Base-by-base conservation (phyloP, 129 eudicot species). In the Flaveria ramosissima region DNA sequence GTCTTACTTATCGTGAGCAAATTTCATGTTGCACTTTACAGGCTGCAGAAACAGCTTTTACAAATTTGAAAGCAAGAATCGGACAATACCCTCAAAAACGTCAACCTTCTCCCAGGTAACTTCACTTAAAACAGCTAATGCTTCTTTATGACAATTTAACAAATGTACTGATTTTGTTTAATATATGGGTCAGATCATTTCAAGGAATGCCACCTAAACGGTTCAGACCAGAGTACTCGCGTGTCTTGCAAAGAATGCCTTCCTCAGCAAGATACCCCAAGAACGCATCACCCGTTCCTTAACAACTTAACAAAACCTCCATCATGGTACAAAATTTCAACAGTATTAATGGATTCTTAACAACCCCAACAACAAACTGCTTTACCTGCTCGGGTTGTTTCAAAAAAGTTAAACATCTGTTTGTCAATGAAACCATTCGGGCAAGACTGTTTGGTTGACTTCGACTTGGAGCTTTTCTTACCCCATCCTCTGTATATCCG, bases 11-110 rank as follows among this genome's bases (percentile, higher is more conserved):
- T 63, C 11, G 24, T 63, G n/a, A 24, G n/a, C 16, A 59, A 7
- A 42, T 82, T n/a, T 72, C 56, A 10, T 65, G 71, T 72, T 23
- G 67, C 21, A 19, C 41, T 59, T 59, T 67, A 12, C 55, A 93
- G 98, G 97, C 98, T 81, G 94, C 98, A 48, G 98, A 88, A 67
- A 76, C 75, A n/a, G 96, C 96, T 78, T 90, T 93, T 78, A 83
- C 77, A 53, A 85, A 84, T 67, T 78, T 93, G 85, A 88, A 80
- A 76, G 76, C 91, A 75, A 88, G 76, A 82, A 87, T 79, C 9
- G 88, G 88, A 70, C 97, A 88, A 12, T 85, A 68, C 72, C 75
- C 92, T 67, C 91, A 78, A 63, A 88, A 86, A 77, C 95, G 90
- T 61, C 95, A 89, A 78, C 87, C 72, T 83, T 86, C 95, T 85